Percentiles rank a stretch among this genome's conserved stretches.
phyloP scores from a whole-genome alignment of 1,284 basidiomycete species.

The Sphaerobolus stellatus region DNA sequence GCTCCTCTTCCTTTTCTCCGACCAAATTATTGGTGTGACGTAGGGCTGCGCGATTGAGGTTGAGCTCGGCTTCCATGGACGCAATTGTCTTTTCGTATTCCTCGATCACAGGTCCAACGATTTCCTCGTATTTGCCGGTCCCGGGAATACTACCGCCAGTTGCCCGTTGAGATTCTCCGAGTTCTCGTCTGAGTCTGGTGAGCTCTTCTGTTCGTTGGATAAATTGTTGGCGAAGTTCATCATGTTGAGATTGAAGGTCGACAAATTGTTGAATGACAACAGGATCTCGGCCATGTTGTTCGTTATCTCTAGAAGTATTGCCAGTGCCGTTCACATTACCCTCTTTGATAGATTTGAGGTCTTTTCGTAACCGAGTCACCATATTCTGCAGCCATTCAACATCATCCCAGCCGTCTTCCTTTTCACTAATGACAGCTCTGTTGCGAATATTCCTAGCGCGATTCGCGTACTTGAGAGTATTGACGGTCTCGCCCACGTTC shows the following conservation, averaged over 20 bases:
- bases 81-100: constrained; percentile 98
- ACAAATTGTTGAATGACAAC: constrained; percentile 74
- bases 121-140: constrained; percentile 87
- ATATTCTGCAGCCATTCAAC: constrained; percentile 92
- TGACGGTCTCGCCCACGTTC: constrained; percentile 93
- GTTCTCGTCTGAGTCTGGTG: constrained; percentile 70
- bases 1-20: constrained; percentile 84
- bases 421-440: constrained; percentile 86
- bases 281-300: constrained; percentile 53
- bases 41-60: constrained; percentile 84
- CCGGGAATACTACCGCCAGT: constrained; percentile 59
- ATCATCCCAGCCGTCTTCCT: constrained; percentile 98
- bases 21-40: constrained; percentile 88
- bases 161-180: constrained; percentile 67
- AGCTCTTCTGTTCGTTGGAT: constrained; percentile 87
- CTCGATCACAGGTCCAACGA: constrained; percentile 96
- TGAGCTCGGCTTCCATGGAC: constrained; percentile 92
- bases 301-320: constrained; percentile 19
- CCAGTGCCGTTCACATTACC: constrained; percentile 39
- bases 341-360: constrained; percentile 76
- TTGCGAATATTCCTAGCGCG: constrained; percentile 98
- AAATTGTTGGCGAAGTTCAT: constrained; percentile 80
- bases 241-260: constrained; percentile 79
- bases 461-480: constrained; percentile 98
- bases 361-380: constrained; percentile 81